Conservation (phyloP, 345 rosid species). For the Lepidium aucheri region DNA sequence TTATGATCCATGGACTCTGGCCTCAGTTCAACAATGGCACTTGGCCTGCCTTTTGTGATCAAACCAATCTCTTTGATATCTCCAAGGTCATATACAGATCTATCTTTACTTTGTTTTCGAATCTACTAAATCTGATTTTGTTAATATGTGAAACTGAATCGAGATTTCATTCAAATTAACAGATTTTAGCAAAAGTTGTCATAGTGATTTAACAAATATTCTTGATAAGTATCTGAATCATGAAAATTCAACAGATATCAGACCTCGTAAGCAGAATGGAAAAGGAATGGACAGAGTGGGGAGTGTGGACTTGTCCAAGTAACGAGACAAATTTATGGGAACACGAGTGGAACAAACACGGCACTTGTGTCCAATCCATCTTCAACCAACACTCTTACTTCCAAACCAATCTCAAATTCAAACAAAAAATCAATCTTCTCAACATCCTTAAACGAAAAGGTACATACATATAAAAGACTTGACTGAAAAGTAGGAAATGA, state of each 20-base stretch:
- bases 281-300: slow-evolving; percentile 68
- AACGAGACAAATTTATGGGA: slow-evolving; percentile 55
- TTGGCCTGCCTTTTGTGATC: slow-evolving; percentile 63
- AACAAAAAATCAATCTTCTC: slow-evolving; percentile 43
- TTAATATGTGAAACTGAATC: background rate
- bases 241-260: slow-evolving; percentile 39
- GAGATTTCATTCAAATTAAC: background rate
- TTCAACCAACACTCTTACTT: slow-evolving; percentile 69
- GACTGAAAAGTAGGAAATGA: background rate
- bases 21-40: slow-evolving; percentile 70
- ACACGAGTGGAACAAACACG: slow-evolving; percentile 82
- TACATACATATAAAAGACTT: background rate
- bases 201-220: background rate
- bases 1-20: slow-evolving; percentile 92
- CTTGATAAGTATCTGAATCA: background rate
- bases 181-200: background rate
- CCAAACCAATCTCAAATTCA: slow-evolving; percentile 45
- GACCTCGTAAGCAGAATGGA: slow-evolving; percentile 41
- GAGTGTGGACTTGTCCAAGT: slow-evolving; percentile 67
- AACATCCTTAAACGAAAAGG: slow-evolving; percentile 42
- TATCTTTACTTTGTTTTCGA: background rate
- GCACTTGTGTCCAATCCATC: slow-evolving; percentile 68
- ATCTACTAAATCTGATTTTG: too few relatives aligned
- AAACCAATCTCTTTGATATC: slow-evolving; percentile 21
- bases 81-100: slow-evolving; percentile 13